Evolutionary conservation across 139 green algal genomes (phyloP), one percentile per base, ranked within the genome.

Genomic region (Chlamydomonas incerta): DNA sequence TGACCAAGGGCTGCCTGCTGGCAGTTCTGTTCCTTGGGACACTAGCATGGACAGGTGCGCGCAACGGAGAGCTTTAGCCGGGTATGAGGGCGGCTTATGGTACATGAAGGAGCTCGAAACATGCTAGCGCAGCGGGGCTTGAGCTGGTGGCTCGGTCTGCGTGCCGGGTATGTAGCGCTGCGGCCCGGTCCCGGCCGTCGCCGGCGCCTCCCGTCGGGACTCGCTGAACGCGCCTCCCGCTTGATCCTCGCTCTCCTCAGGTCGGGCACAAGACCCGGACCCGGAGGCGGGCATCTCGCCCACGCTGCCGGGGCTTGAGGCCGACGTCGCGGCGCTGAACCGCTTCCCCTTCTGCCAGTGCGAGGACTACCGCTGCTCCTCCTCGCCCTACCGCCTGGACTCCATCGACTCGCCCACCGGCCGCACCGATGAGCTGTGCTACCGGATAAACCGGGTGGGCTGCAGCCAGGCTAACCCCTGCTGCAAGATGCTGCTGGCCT

Each of bases 271-370:
- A 21, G 67, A 74, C 14, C 11, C 31, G 9, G 77, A 65, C 21
- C 41, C 63, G n/a, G 63, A 83, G 18, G 62, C 18, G 13, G 63
- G 23, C 10, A 29, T 75, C 24, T 21, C 24, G 2, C 28, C 47
- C 31, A 83, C 62, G 18, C 41, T 83, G 13, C 41, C 63, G 23
- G 77, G 63, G 26, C 13, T 26, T 0, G 50, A 34, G 41, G 41
- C 41, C 1, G 77, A 85, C 37, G 11, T 15, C 14, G 66, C 47
- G 1, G 65, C 79, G 21, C 79, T 88, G 58, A 46, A 41, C 4
- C 58, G 72, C 11, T 88, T 88, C n/a, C 82, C 82, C 23, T 88
- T 77, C 62, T 88, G 82, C 72, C 72, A 81, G 58, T 88, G 82
- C 60, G 17, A 69, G 37, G 82, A 88, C 46, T 83, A 88, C 82